Base-by-base conservation (phyloP, 1,139 yeast species). In the Geotrichum candidum region DNA sequence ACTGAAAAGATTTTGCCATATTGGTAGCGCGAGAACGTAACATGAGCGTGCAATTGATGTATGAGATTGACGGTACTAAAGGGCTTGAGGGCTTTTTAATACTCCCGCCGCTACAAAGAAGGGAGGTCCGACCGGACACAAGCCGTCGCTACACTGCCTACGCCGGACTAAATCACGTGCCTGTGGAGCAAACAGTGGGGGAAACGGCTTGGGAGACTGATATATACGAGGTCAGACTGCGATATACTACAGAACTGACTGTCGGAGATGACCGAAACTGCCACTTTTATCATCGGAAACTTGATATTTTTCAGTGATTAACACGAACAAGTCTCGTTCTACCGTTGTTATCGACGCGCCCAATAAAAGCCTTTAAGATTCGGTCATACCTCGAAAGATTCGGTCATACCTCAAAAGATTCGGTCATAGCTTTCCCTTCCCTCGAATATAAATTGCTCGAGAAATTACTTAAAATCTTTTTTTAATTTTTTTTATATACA, bases 351-450 rank as follows among this genome's bases (percentile, higher is more conserved):
- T 41, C 48, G 48, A 5, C 22, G 18, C 48, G 48, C 48, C 48
- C 48, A 41, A 41, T 41, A 41, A 41, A 41, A 41, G 48, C 48
- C 48, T 15, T 1, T n/a, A 54, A 33, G 52, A 55, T 29, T 55
- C 58, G 58, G 58, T 55, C 58, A 55, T 55, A 55, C 41, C 25
- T 2, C 13, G 41, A 27, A 23, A 54, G 45, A 38, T 38, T 38
- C 58, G 58, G 58, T 55, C 58, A 55, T 55, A 55, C 41, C 25
- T 2, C 13, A 22, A 27, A 23, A 54, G 45, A 38, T 38, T 38
- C 45, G 45, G 45, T 38, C 45, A 38, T 38, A 38, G 27, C 5
- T n/a, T 41, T n/a, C 23, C 18, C 2, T n/a, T 15, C 48, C 10
- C 48, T 41, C 48, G 48, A 41, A 4, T 41, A 41, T 41, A 41